phyloP scores from a whole-genome alignment of 2,329 filamentous ascomycete genomes.

The Botryotinia narcissicola region DNA sequence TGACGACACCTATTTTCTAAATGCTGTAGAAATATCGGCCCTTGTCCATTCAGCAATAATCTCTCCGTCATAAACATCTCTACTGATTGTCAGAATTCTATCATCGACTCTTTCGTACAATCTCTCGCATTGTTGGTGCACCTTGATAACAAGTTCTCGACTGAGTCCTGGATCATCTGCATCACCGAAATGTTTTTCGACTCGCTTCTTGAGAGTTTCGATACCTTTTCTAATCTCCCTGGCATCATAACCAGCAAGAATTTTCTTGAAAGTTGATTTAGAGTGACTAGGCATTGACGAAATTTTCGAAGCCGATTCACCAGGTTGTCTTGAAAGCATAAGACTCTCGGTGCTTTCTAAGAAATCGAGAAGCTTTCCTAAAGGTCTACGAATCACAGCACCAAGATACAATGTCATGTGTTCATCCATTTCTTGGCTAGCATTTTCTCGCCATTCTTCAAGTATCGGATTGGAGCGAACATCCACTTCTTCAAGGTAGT shows the following conservation, averaged over 20 bases:
- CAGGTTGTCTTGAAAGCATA: conserved; percentile 55
- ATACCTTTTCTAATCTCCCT: conserved; percentile 90
- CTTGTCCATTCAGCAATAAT: conserved; percentile 65
- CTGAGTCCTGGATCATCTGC: conserved; percentile 65
- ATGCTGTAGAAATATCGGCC: conserved; percentile 59
- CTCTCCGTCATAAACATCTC: conserved; percentile 63
- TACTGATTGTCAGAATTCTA: conserved; percentile 57
- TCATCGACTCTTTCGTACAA: conserved; percentile 62
- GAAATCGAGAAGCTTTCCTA: conserved; percentile 89
- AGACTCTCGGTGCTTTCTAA: conserved; percentile 81
- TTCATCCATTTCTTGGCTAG: conserved; percentile 74
- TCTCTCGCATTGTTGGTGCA: conserved; percentile 58
- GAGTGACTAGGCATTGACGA: conserved; percentile 80
- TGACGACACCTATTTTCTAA: conserved; percentile 39
- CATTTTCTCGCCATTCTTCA: conserved; percentile 78
- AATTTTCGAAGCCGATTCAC: conserved; percentile 61
- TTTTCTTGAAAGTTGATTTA: conserved; percentile 79
- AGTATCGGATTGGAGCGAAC: conserved; percentile 70
- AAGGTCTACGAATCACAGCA: conserved; percentile 81
- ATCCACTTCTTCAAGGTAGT: conserved; percentile 91
- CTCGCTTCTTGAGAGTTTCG: conserved; percentile 81
- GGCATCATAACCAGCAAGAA: conserved; percentile 74
- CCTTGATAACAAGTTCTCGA: conserved; percentile 54
- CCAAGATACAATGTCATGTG: conserved; percentile 86
- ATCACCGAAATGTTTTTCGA: conserved; percentile 97